phyloP scores from a whole-genome alignment of 305 asterid species.

The Ajuga reptans region DNA sequence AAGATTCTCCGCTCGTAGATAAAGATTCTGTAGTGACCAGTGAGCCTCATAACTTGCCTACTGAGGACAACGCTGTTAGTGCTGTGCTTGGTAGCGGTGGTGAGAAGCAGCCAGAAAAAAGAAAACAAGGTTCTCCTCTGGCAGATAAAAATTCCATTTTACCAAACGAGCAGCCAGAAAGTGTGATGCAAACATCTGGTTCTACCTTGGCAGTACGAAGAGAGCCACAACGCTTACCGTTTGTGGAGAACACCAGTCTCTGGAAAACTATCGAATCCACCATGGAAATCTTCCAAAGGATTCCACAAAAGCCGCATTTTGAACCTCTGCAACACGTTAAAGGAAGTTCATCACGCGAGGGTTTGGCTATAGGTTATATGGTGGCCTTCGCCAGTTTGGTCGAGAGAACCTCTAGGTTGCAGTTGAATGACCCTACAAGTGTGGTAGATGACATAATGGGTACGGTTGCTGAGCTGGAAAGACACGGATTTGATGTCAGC shows the following conservation, averaged over 20 bases:
- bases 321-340: conserved; percentile 38
- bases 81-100: background rate
- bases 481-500: conserved; percentile 52
- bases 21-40: background rate
- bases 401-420: conserved; percentile 43
- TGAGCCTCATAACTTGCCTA: conserved; percentile 45
- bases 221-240: conserved; percentile 46
- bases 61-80: conserved; percentile 28
- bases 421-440: conserved; percentile 35
- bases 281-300: conserved; percentile 55
- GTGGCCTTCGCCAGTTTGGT: conserved; percentile 50
- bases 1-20: conserved; percentile 14
- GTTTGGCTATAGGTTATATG: conserved; percentile 71
- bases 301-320: conserved; percentile 81
- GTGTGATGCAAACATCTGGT: conserved; percentile 6
- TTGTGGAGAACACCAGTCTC: conserved; percentile 42
- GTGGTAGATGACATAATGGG: conserved; percentile 43
- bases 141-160: too few species aligned
- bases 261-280: conserved; percentile 71
- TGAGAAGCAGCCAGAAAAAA: too few species aligned
- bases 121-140: too few species aligned
- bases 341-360: conserved; percentile 59
- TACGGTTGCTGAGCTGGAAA: conserved; percentile 50
- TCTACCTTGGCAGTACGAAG: conserved; percentile 2
- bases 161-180: background rate